Base-by-base conservation (phyloP, 352 stramenopile genomes). In the Globisporangium irregulare region DNA sequence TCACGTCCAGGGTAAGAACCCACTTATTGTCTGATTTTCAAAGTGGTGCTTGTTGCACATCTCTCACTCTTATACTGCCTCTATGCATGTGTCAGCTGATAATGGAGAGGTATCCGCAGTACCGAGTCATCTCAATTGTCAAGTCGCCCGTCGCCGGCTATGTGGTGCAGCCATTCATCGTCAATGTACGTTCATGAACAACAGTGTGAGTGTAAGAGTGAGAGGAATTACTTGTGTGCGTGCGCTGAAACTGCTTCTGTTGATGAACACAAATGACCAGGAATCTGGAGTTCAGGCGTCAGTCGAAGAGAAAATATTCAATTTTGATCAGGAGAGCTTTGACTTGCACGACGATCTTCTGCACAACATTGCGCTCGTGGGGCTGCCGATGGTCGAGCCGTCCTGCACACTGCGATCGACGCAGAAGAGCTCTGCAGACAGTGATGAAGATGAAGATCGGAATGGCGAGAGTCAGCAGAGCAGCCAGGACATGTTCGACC, bases 131-230 rank as follows among this genome's bases (percentile, higher is more conserved):
- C 25, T 79, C 76, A 15, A 79, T 92, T 53, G 77, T 81, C 57
- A 94, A 92, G 71, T 88, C 78, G 46, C 80, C 84, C 18, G 77
- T 76, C 24, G 74, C 84, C 27, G 81, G 75, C 41, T 77, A 83
- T 61, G 65, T 86, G 29, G 65, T 90, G n/a, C 81, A 92, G 64
- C 86, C 82, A 4, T 92, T 92, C 59, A 70, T 68, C 10, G 72
- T 93, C 67, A 77, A 80, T 48, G 85, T 93, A 58, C 25, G 72
- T 69, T 12, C 18, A 3, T 51, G 43, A 51, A 24, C 43, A 24
- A 12, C 18, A n/a, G 18, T 20, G 14, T 20, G 38, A 20, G 12
- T 43, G 10, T 43, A 5, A 5, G 12, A 43, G 36, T 1, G 1
- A 43, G 4, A 48, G 12, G 12, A 18, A 48, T 48, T 6, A 14